Evolutionary conservation across 768 basidiomycete genomes (phyloP).

Genomic region (Pleurotus giganteus): DNA sequence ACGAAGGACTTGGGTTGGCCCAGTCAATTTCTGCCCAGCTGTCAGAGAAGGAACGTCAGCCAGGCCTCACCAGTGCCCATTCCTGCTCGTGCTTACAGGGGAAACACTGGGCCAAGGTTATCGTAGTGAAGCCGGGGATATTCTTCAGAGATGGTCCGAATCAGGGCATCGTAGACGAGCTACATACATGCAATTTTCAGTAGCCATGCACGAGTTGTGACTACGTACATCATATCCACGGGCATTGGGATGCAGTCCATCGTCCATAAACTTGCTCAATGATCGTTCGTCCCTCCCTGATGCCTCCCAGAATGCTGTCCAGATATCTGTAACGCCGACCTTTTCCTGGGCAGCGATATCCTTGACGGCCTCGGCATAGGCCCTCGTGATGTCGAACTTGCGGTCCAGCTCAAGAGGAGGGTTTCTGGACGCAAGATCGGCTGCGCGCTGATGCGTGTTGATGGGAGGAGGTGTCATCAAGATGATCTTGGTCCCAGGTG

Average conservation of each 20-base stretch:
- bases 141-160: conserved; percentile 49
- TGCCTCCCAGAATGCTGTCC: conserved; percentile 70
- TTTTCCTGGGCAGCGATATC: conserved; percentile 53
- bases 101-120: conserved; percentile 55
- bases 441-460: conserved; percentile 56
- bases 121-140: conserved; percentile 73
- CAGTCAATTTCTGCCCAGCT: conserved; percentile 40
- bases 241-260: conserved; percentile 81
- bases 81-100: conserved; percentile 44
- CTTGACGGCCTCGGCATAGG: conserved; percentile 70
- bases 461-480: conserved; percentile 87
- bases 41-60: neutral
- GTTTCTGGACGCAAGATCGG: conserved; percentile 46
- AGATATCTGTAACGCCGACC: conserved; percentile 72
- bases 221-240: conserved; percentile 67
- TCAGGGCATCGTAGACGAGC: conserved; percentile 66
- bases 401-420: conserved; percentile 58
- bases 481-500: conserved; percentile 71
- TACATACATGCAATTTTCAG: conserved; percentile 23
- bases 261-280: conserved; percentile 53
- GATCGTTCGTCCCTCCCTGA: conserved; percentile 59
- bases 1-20: neutral
- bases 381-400: conserved; percentile 55
- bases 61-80: neutral
- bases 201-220: neutral